A percentile compares a stretch with the other conserved stretches of the same genome.
phyloP scores from a whole-genome alignment of 2,329 filamentous ascomycete genomes.

The Ophioceras dolichostomum region DNA sequence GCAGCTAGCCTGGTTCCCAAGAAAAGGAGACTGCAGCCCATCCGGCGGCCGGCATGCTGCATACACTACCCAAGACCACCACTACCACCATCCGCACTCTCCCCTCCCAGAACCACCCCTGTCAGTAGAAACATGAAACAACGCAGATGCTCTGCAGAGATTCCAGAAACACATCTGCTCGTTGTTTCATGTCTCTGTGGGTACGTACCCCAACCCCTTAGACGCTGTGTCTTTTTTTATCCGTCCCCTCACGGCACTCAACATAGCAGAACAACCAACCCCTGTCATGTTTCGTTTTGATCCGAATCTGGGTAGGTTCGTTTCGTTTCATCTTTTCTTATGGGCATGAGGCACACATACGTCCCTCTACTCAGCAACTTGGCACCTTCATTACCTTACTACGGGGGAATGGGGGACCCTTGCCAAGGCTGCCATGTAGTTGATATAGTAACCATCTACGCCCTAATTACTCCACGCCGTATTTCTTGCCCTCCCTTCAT shows the following conservation, averaged over 20 bases:
- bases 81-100: not conserved
- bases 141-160: not conserved
- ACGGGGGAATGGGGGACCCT: too few relatives aligned
- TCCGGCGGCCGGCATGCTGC: not conserved
- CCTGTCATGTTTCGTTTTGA: not conserved
- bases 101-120: too few relatives aligned
- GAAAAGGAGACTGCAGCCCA: not conserved
- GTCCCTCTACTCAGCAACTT: not conserved
- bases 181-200: not conserved
- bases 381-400: not conserved
- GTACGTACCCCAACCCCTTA: not conserved
- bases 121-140: not conserved
- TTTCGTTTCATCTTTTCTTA: not conserved
- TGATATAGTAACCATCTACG: not conserved
- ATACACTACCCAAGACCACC: not conserved
- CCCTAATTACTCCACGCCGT: not conserved
- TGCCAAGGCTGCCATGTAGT: too few relatives aligned
- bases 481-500: too few relatives aligned
- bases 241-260: not conserved
- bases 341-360: too few relatives aligned
- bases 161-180: not conserved
- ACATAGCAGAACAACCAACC: not conserved
- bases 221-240: constrained; percentile 2
- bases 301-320: too few relatives aligned
- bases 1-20: too few relatives aligned